Evolutionary conservation across 495 filamentous ascomycete genomes (phyloP).

Genomic region (Pseudevernia furfuracea): DNA sequence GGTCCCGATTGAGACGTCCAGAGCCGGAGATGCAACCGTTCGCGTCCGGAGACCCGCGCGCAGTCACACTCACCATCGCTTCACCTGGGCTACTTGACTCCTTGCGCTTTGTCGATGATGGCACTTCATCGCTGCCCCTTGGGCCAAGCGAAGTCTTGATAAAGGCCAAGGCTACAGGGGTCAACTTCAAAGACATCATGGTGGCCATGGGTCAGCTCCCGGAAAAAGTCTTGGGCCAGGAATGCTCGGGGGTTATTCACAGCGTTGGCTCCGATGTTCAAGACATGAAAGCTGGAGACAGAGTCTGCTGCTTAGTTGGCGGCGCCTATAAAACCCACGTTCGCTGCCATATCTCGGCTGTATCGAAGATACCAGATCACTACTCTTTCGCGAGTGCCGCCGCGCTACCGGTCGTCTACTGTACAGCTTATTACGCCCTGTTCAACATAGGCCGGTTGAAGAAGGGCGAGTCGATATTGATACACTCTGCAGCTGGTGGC

Average conservation of each 20-base stretch:
- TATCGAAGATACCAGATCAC: constrained; percentile 30
- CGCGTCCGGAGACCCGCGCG: too few species aligned
- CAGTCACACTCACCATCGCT: constrained; percentile 7
- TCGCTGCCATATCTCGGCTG: background rate
- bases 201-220: constrained; percentile 32
- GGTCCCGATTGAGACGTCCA: too few species aligned
- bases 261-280: constrained; percentile 34
- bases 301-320: background rate
- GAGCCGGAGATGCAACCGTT: background rate
- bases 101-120: constrained; percentile 14
- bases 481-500: constrained; percentile 19
- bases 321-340: background rate
- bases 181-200: constrained; percentile 36
- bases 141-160: constrained; percentile 12
- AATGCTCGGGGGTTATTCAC: constrained; percentile 48
- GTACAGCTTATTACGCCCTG: constrained; percentile 47
- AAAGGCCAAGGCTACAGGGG: constrained; percentile 4
- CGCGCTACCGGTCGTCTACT: constrained; percentile 44
- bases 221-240: constrained; percentile 39
- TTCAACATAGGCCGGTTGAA: constrained; percentile 16
- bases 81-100: constrained; percentile 14
- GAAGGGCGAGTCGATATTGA: constrained; percentile 4
- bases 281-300: constrained; percentile 14
- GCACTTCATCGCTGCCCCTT: too few species aligned
- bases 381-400: constrained; percentile 42